A percentile compares a stretch with the other conserved stretches of the same genome.
Conservation (phyloP, 805 yeast genomes). For the Hanseniaspora hatyaiensis region DNA sequence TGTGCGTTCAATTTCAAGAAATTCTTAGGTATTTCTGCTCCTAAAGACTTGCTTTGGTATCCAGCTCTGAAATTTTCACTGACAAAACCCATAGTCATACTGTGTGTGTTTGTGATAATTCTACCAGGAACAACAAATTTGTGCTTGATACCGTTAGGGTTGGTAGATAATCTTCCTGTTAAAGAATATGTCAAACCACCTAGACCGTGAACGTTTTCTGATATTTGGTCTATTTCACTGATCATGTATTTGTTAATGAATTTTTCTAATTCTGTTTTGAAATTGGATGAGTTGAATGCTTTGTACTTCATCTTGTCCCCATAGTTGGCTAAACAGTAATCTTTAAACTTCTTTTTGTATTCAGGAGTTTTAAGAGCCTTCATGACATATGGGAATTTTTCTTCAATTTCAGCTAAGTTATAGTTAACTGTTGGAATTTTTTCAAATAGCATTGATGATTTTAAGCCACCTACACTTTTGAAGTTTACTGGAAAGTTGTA, state of each 20-base stretch:
- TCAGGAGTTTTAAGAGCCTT: background rate
- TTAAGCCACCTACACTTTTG: conserved; percentile 19
- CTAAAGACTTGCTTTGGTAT: conserved; percentile 36
- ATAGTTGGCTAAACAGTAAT: conserved; percentile 42
- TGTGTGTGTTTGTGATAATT: conserved; percentile 35
- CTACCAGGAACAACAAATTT: conserved; percentile 59
- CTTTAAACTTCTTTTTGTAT: conserved; percentile 43
- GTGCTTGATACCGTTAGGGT: conserved; percentile 56
- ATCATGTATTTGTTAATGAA: conserved; percentile 29
- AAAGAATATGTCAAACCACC: conserved; percentile 66
- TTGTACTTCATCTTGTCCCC: conserved; percentile 33
- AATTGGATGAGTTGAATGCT: conserved; percentile 26
- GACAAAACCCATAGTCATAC: conserved; percentile 32
- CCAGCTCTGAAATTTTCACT: conserved; percentile 53
- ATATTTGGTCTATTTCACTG: conserved; percentile 15
- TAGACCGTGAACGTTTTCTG: conserved; percentile 41
- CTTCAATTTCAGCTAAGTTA: conserved; percentile 1
- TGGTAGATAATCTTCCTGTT: conserved; percentile 53
- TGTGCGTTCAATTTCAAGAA: conserved; percentile 30
- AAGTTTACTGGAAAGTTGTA: conserved; percentile 37
- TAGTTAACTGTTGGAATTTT: conserved; percentile 1
- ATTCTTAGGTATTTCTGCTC: conserved; percentile 30
- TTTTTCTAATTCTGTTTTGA: conserved; percentile 32
- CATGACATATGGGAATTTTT: background rate
- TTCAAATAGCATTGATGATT: conserved; percentile 30